Base-by-base conservation (phyloP, 352 stramenopile species). In the Phytophthora pistaciae region DNA sequence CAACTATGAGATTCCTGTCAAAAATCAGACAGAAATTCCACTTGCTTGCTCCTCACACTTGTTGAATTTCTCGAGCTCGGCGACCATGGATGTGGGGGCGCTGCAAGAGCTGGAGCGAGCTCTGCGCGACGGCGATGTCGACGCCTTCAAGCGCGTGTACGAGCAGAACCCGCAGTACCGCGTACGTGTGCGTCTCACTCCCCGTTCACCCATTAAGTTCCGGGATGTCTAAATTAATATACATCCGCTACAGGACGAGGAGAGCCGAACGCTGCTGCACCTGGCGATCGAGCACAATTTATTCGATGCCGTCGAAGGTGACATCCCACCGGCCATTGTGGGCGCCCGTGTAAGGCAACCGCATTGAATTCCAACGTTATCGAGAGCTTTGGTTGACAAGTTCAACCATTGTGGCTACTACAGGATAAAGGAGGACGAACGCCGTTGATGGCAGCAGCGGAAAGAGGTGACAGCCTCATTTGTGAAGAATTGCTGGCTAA, bases 401-500 rank as follows among this genome's bases (percentile, higher is more conserved):
- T 65, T 40, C 46, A 50, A 20, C 42, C 42, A 20, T 10, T 50
- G 18, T n/a, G 42, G 20, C 42, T 23, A 53, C 14, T 53, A 36
- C 31, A 81, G 70, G 74, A 82, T 38, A 72, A 79, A 49, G 60
- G 70, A 21, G 70, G 74, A 52, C 25, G 63, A 23, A 82, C 70
- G 2, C 74, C 74, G 36, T 68, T 82, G 44, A 82, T 82, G 74
- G 56, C 74, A 23, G 74, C 74, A 16, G 74, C 74, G 3, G 70
- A 74, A 42, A 36, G 59, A 38, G 74, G 74, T n/a, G 67, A 69
- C 33, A 78, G 71, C 56, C 63, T 79, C n/a, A 70, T 79, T 16
- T 82, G 74, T 55, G 74, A 82, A 60, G 70, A 79, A 48, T 57
- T 82, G 25, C 21, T 82, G 48, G 60, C 56, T 4, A 80, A 72